Evolutionary conservation across 1,139 yeast species (phyloP), one percentile per base, ranked within the genome.

Genomic region (Kodamaea ohmeri): DNA sequence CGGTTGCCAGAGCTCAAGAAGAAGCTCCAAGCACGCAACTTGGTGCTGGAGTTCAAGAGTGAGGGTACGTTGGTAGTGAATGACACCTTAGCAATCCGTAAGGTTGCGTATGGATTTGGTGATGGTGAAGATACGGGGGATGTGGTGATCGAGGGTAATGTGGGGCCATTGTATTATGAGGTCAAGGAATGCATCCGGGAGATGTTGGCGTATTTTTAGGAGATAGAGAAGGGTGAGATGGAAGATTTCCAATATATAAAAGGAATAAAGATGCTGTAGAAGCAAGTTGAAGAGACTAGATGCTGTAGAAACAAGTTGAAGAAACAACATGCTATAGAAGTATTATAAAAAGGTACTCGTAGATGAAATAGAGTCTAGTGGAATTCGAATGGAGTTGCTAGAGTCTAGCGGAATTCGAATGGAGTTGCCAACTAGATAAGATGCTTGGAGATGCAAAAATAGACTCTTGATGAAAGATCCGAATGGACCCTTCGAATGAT

Each of bases 11-110:
- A 89, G 49, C 67, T 92, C 41, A 83, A 86, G 51, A 78, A 79
- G 51, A 74, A 73, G 42, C 66, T 90, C 35, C 61, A 73, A 20
- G 67, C 71, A 14, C 62, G 65, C 37, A 84, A 87, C 39, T 76
- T 84, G 50, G 69, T 70, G 40, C 96, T 96, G 0, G 97, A 90
- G 53, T 88, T 92, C 57, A 80, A 85, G 55, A 94, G 97, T 40
- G 97, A 89, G 56, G 98, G 97, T 56, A 81, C 90, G 0, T 65
- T 92, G 37, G 95, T 90, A 6, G 85, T 95, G 27, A 90, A 90
- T 52, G 86, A 84, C 43, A 67, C 67, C 39, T 76, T 92, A 18
- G 83, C 90, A 1, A 78, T 92, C 6, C 68, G 88, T 42, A 90
- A 92, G 58, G 72, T 85, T 3, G 76, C 78, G 7, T 65, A 65